Percentiles rank a stretch among this genome's conserved stretches.
Conservation (phyloP, 345 rosid genomes). For the Boechera retrofracta region DNA sequence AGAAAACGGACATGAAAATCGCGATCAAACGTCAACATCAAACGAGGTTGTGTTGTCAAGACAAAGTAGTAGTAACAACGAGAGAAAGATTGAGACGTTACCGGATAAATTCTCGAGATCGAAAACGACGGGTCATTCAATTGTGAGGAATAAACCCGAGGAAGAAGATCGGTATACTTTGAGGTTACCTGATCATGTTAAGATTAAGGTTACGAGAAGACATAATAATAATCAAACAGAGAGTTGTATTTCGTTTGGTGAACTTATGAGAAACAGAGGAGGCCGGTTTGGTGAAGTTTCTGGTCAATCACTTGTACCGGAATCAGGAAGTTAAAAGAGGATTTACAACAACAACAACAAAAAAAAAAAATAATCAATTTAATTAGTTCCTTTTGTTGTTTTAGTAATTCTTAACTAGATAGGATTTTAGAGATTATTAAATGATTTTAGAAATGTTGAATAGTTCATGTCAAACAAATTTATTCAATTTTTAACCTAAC, state of each 20-base stretch:
- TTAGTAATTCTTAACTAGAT: neutral
- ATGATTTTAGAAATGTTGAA: neutral
- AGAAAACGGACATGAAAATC: slow-evolving; percentile 36
- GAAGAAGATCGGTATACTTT: slow-evolving; percentile 58
- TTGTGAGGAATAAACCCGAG: slow-evolving; percentile 45
- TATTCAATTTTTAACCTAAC: neutral
- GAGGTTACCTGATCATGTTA: slow-evolving; percentile 64
- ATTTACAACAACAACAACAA: neutral
- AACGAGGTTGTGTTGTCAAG: slow-evolving; percentile 20
- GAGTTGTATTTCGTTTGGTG: slow-evolving; percentile 71
- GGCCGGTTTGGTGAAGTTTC: slow-evolving; percentile 45
- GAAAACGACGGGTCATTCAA: slow-evolving; percentile 80
- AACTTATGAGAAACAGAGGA: slow-evolving; percentile 45
- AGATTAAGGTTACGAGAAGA: slow-evolving; percentile 53
- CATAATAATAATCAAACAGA: slow-evolving; percentile 44
- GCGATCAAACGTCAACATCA: slow-evolving; percentile 17
- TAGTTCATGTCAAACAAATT: neutral
- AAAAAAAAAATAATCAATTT: neutral
- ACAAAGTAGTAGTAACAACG: slow-evolving; percentile 34
- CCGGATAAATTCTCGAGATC: slow-evolving; percentile 60
- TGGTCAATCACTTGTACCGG: slow-evolving; percentile 44
- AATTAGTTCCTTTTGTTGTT: no score
- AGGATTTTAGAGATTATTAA: slow-evolving; percentile 3
- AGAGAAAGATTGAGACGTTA: slow-evolving; percentile 12
- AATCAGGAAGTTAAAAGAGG: slow-evolving; percentile 10